Evolutionary conservation across 1,139 yeast genomes (phyloP), one percentile per base, ranked within the genome.

Genomic region (Debaryomycetaceae sp.): DNA sequence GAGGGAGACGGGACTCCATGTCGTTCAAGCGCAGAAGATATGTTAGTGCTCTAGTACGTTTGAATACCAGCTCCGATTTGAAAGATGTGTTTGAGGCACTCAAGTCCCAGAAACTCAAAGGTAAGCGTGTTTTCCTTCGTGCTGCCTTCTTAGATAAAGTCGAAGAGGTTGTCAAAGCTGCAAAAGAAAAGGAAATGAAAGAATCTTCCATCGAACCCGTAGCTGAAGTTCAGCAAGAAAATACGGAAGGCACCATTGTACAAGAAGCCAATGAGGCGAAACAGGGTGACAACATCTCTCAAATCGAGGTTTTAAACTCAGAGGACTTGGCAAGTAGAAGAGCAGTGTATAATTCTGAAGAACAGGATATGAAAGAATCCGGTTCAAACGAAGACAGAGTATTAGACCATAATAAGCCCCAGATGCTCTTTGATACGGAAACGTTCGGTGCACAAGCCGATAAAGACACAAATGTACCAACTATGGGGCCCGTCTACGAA

Each of bases 21-120:
- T 41, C 50, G 11, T 41, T 46, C 39, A 50, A 42, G 27, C 52
- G 46, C 13, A 50, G 58, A 14, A 38, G 46, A 17, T 59, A 61
- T 45, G 75, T 75, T 11, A 76, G 80, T 45, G 87, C 84, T 1
- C 68, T 84, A 52, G 78, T 82, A 37, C 76, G 75, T 24, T 66
- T 83, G 45, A 69, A 73, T 29, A 66, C 69, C 9, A 69, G 65
- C n/a, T 71, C 62, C 20, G 63, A 63, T 6, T 74, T 81, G 45
- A 52, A 62, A 37, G 65, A 67, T 37, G 78, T 84, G 1, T 62
- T 81, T 46, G 69, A 61, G 17, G 66, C 62, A 31, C 65, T 78
- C 49, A 46, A 47, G 24, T 35, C 45, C 4, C 49, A 55, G 33
- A 55, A 55, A 34, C 46, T 72, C 45, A 57, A 60, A 31, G 76